phyloP scores from a whole-genome alignment of 331 rosid genomes.

The Acacia pycnantha region DNA sequence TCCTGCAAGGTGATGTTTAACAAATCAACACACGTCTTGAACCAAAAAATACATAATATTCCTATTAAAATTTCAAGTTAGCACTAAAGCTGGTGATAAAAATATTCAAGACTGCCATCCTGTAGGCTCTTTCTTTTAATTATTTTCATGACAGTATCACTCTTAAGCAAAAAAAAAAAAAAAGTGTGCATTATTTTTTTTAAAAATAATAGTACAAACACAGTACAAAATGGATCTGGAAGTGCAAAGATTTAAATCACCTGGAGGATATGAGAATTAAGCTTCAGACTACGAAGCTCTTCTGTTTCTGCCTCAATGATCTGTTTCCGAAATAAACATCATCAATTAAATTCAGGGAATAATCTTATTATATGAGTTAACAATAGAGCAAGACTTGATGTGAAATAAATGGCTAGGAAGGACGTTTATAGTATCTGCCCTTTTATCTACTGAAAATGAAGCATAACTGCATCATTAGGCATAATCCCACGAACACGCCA shows the following conservation, averaged over 20 bases:
- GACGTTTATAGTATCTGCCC: neutral
- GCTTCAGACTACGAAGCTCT: conserved; percentile 36
- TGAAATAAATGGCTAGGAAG: neutral
- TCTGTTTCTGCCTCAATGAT: conserved; percentile 41
- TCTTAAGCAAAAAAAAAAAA: neutral
- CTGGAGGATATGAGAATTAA: conserved; percentile 65
- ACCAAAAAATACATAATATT: neutral
- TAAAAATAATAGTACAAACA: neutral
- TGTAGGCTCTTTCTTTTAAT: neutral
- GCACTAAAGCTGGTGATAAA: neutral
- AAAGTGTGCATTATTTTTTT: neutral
- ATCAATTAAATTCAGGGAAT: neutral
- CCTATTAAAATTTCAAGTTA: neutral
- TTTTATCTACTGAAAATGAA: neutral
- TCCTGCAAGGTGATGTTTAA: conserved; percentile 51
- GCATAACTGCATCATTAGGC: neutral
- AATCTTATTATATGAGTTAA: neutral
- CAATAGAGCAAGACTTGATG: neutral
- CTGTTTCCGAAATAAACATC: conserved; percentile 30
- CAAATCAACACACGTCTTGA: neutral
- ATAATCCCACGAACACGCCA: neutral
- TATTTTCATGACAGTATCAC: neutral
- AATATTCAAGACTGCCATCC: neutral
- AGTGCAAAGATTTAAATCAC: conserved; percentile 27
- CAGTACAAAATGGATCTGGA: neutral